Evolutionary conservation across 2,329 filamentous ascomycete species (phyloP), one percentile per base, ranked within the genome.

Genomic region (Ceratocystis cubensis): DNA sequence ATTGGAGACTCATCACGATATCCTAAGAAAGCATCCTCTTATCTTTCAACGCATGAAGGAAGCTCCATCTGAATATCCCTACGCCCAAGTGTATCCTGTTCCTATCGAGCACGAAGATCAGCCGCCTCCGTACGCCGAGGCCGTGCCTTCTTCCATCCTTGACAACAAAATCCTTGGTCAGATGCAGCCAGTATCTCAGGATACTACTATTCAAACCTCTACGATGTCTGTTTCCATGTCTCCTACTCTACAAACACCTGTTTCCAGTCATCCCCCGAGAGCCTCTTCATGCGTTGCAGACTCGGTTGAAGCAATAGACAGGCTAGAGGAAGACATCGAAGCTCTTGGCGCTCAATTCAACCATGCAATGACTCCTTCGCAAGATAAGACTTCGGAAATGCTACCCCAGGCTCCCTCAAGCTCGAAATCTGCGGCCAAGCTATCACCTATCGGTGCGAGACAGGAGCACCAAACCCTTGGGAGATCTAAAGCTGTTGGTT

Each of bases 291-390:
- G 82, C 20, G 86, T 87, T 63, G 84, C 87, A 71, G 84, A 86
- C 71, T 86, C 84, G 1, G 75, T 87, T 7, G 84, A 85, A 72
- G 83, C 83, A 69, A 76, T 87, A 22, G 84, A 87, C 71, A 77
- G 78, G 68, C 76, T 87, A 17, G 83, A 87, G 70, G 84, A 87
- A 41, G 78, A 85, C 63, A 76, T 86, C 8, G 84, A 87, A 70
- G 81, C 78, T 1, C 75, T 84, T 44, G 72, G 76, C 63, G 65
- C 45, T 45, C 67, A 66, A 17, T 65, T 66, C 28, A 57, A 62
- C 22, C 2, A 74, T 78, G 68, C 61, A 6, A 65, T 64, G 53
- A 65, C 62, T 22, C 53, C 67, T 22, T 13, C 62, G 17, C 44
- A 50, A n/a, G 62, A 63, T 10, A n/a, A 48, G 15, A 8, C 45